Conservation (phyloP, 345 rosid genomes). For the Hibiscus tridactylites region DNA sequence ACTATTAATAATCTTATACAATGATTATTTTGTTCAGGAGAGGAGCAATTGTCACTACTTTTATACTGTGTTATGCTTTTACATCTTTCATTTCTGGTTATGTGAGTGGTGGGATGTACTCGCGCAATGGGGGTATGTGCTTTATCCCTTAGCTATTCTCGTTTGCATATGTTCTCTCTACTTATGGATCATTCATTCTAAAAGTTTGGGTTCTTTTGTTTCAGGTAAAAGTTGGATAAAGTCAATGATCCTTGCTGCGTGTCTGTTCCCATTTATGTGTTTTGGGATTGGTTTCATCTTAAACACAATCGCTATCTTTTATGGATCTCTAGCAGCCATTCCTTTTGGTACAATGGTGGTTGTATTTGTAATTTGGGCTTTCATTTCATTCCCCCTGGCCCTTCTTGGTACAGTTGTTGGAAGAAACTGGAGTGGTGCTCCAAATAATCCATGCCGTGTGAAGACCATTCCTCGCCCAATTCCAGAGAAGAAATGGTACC, state of each 20-base stretch:
- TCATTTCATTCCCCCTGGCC: background rate
- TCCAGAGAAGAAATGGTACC: background rate
- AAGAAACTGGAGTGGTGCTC: background rate
- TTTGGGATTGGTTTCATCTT: slow-evolving; percentile 82
- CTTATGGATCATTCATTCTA: background rate
- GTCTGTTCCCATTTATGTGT: slow-evolving; percentile 89
- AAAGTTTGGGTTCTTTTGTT: background rate
- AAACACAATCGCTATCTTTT: slow-evolving; percentile 82
- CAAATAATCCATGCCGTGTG: background rate
- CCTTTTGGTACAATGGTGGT: slow-evolving; percentile 96
- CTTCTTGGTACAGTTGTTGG: slow-evolving; percentile 12
- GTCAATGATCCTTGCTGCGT: slow-evolving; percentile 89
- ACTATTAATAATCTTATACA: background rate
- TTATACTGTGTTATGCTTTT: slow-evolving; percentile 90
- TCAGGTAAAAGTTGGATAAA: slow-evolving; percentile 92
- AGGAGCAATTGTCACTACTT: slow-evolving; percentile 98
- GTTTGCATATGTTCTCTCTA: background rate
- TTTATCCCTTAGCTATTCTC: background rate
- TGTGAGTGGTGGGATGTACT: slow-evolving; percentile 99
- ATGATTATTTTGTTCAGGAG: slow-evolving; percentile 51
- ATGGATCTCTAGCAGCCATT: slow-evolving; percentile 91
- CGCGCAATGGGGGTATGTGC: slow-evolving; percentile 85
- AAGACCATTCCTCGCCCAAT: background rate
- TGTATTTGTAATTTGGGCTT: slow-evolving; percentile 32
- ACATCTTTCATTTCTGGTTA: slow-evolving; percentile 96